Percentiles rank a stretch among this genome's conserved stretches.
Evolutionary conservation across 2,329 filamentous ascomycete genomes (phyloP).

Genomic region (Aspergillus versicolor): DNA sequence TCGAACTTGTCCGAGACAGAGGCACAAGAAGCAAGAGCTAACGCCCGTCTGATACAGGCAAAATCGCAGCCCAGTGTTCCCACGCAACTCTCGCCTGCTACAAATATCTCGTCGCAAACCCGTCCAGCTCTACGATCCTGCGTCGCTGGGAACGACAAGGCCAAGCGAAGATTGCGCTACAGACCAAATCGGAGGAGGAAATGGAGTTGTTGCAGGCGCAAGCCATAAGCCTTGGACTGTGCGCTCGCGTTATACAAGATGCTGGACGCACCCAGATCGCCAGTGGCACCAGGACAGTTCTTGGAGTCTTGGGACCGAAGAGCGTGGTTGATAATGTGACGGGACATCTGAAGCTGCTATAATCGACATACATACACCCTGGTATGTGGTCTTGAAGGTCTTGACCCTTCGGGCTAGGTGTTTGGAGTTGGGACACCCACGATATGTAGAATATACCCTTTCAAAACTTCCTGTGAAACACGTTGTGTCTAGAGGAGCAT

Average conservation of each 20-base stretch:
- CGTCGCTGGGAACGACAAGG: conserved; percentile 81
- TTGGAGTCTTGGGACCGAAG: conserved; percentile 80
- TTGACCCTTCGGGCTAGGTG: not conserved
- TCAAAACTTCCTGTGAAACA: not conserved
- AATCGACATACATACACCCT: conserved; percentile 24
- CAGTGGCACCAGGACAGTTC: conserved; percentile 84
- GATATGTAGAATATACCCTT: not conserved
- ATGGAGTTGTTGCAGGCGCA: conserved; percentile 73
- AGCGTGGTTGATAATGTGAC: conserved; percentile 85
- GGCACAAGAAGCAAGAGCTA: not conserved
- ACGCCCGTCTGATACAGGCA: conserved; percentile 59
- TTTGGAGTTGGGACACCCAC: not conserved
- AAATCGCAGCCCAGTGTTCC: conserved; percentile 92
- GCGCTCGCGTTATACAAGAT: conserved; percentile 87
- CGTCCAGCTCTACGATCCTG: conserved; percentile 62
- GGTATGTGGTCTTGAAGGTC: not conserved
- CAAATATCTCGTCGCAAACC: conserved; percentile 68
- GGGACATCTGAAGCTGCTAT: conserved; percentile 79
- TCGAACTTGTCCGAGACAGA: not conserved
- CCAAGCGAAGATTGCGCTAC: conserved; percentile 91
- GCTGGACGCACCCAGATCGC: conserved; percentile 98
- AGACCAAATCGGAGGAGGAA: conserved; percentile 81
- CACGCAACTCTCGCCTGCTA: conserved; percentile 98
- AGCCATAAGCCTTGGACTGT: conserved; percentile 79
- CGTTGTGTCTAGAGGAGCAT: not conserved